phyloP scores from a whole-genome alignment of 352 stramenopile genomes.

The Phytophthora hybrid region DNA sequence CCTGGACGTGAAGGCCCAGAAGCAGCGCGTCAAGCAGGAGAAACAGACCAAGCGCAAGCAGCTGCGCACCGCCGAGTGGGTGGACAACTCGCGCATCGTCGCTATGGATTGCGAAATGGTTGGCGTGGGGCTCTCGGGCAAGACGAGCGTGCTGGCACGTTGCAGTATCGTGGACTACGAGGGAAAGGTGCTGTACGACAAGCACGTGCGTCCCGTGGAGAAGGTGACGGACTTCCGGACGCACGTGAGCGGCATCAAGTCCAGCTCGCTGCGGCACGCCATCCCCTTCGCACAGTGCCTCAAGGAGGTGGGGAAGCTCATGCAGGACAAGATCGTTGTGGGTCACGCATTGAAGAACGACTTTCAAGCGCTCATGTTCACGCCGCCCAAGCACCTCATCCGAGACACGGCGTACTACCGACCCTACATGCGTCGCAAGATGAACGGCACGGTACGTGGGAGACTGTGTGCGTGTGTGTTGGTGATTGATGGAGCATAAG shows the following conservation, averaged over 20 bases:
- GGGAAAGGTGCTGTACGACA: slow-evolving; percentile 86
- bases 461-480: neutral
- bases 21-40: slow-evolving; percentile 56
- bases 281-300: slow-evolving; percentile 85
- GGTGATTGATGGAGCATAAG: neutral
- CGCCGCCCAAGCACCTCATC: slow-evolving; percentile 78
- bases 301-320: slow-evolving; percentile 83
- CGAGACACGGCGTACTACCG: slow-evolving; percentile 87
- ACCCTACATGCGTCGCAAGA: slow-evolving; percentile 88
- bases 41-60: slow-evolving; percentile 62
- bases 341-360: slow-evolving; percentile 88
- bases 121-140: slow-evolving; percentile 77
- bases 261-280: slow-evolving; percentile 70
- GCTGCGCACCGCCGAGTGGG: slow-evolving; percentile 69
- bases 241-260: slow-evolving; percentile 86
- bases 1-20: slow-evolving; percentile 45
- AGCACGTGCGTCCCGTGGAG: slow-evolving; percentile 82
- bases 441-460: slow-evolving; percentile 78
- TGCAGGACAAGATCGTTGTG: slow-evolving; percentile 86
- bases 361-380: slow-evolving; percentile 90
- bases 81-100: slow-evolving; percentile 79
- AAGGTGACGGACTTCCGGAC: slow-evolving; percentile 90
- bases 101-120: slow-evolving; percentile 94
- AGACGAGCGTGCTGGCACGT: slow-evolving; percentile 82
- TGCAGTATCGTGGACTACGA: slow-evolving; percentile 91